Evolutionary conservation across 2,329 filamentous ascomycete species (phyloP).

Genomic region (Fusarium musae): DNA sequence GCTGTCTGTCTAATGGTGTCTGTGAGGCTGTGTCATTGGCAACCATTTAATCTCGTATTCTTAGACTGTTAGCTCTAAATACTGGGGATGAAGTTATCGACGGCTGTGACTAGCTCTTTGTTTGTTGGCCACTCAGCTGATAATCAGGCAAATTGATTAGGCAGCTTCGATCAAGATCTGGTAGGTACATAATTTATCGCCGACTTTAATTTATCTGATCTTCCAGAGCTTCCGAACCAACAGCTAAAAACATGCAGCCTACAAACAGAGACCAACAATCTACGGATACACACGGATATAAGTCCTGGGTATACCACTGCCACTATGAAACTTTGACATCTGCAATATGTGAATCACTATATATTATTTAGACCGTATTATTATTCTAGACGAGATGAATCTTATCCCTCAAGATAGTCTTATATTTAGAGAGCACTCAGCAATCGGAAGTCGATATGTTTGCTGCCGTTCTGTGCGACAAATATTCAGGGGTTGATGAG

Average conservation of each 20-base stretch:
- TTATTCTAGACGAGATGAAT: background rate
- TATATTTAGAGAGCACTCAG: background rate
- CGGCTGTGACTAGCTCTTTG: background rate
- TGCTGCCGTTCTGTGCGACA: background rate
- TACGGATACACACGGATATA: background rate
- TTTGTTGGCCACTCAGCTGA: background rate
- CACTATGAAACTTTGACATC: background rate
- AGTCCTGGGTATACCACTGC: background rate
- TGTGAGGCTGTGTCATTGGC: background rate
- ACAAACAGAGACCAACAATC: background rate
- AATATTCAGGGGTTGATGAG: background rate
- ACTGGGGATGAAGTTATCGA: background rate
- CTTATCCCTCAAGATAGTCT: background rate
- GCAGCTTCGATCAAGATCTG: slow-evolving; percentile 9
- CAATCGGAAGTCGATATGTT: background rate
- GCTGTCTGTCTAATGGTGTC: background rate
- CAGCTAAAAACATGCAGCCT: background rate
- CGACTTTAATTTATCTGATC: slow-evolving; percentile 12
- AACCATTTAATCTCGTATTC: background rate
- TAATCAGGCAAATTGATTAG: slow-evolving; percentile 12
- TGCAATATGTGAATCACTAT: slow-evolving; percentile 1
- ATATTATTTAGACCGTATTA: background rate
- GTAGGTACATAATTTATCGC: slow-evolving; percentile 18
- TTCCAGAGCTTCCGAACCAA: background rate
- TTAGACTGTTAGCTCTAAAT: background rate